Base-by-base conservation (phyloP, 495 filamentous ascomycete genomes). In the Penicillium silybi region DNA sequence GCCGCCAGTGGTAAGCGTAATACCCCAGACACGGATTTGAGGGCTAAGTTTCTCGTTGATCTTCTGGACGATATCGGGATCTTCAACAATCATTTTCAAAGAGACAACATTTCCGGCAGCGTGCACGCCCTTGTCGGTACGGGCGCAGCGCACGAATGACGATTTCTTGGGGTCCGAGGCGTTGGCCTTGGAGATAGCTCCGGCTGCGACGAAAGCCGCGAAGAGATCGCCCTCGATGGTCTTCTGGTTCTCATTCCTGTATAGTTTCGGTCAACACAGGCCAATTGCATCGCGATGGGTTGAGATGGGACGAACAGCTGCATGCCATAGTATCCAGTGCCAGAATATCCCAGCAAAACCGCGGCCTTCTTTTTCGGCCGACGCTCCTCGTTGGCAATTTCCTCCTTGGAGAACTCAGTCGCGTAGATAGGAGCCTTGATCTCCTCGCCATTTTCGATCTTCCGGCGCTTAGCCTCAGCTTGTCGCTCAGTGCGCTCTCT, bases 181-280 rank as follows among this genome's bases (percentile, higher is more conserved):
- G 66, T 98, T 98, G 48, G 90, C 91, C 62, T 95, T 96, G 19
- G 92, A 96, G 52, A 98, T 93, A 54, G 92, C 92, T 18, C 91
- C 89, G 18, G 92, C 89, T 7, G 81, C 82, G 29, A 98, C 87
- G 49, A 98, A 86, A 11, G 95, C 93, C 13, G 82, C 78, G 64
- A 98, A 98, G 0, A 98, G 75, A 59, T 98, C 93, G n/a, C 93
- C 91, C 66, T 97, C 93, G 49, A 98, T 97, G 1, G 90, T 97
- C 73, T 90, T 92, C 55, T 95, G 85, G 34, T 66, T 65, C 6
- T 61, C 59, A 57, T 77, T 82, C 63, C 74, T 85, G 10, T 16
- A 46, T 71, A 68, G 58, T 2, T 19, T 1, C 6, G 22, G 27
- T 61, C 22, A 58, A 47, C 19, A 23, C 5, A 35, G 11, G 2